Conservation (phyloP, 1,139 yeast genomes). For the Hansenula anomala region DNA sequence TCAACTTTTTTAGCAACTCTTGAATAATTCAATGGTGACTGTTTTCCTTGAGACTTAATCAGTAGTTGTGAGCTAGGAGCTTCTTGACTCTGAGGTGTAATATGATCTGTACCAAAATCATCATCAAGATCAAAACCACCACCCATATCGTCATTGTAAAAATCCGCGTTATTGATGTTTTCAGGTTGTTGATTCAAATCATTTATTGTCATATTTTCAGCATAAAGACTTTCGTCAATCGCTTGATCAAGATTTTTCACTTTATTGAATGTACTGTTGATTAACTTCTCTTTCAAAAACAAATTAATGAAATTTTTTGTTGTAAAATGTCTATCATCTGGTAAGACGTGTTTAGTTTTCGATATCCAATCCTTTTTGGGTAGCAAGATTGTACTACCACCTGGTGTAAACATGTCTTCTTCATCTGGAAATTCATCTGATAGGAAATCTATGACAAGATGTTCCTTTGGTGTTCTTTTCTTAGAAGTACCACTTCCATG, state of each 20-base stretch:
- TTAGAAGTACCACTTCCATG: too few species aligned
- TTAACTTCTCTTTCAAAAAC: conserved; percentile 59
- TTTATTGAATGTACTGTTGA: conserved; percentile 27
- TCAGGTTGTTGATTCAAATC: not conserved
- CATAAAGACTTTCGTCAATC: conserved; percentile 74
- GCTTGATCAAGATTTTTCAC: conserved; percentile 14
- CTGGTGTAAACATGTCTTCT: conserved; percentile 42
- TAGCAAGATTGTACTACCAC: conserved; percentile 34
- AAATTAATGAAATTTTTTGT: conserved; percentile 64
- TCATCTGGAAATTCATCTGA: conserved; percentile 24
- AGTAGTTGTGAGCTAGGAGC: conserved; percentile 15
- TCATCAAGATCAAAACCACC: conserved; percentile 6
- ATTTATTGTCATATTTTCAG: conserved; percentile 42
- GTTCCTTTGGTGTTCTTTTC: conserved; percentile 28
- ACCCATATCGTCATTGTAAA: conserved; percentile 25
- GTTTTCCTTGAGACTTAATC: conserved; percentile 24
- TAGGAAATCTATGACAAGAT: conserved; percentile 46
- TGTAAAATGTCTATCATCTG: conserved; percentile 72
- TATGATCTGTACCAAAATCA: not conserved
- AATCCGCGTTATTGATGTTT: conserved; percentile 26
- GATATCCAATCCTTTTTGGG: conserved; percentile 39
- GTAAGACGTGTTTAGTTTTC: conserved; percentile 47
- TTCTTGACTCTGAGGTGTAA: conserved; percentile 8
- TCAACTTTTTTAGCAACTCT: conserved; percentile 84
- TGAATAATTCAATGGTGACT: conserved; percentile 51